These are phyloP conservation scores for Aspergillus persii DNA, from an alignment of 2,329 filamentous ascomycete species.

Conservation along the genomic window DNA sequence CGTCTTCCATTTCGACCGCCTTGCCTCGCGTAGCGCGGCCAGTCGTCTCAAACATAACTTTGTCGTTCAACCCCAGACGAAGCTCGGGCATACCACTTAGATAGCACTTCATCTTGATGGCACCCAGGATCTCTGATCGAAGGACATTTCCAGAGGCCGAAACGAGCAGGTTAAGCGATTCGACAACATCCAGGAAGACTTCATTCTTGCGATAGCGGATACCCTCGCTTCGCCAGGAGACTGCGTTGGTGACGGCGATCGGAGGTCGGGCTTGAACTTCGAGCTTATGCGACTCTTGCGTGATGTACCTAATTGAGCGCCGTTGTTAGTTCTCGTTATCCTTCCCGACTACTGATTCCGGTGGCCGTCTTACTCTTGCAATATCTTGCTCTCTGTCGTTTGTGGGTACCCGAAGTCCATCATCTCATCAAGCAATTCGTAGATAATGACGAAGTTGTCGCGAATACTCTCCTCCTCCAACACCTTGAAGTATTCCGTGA, in stretches of 20 bases:
- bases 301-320: conserved; percentile 68
- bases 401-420: conserved; percentile 99
- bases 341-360: background rate
- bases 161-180: conserved; percentile 93
- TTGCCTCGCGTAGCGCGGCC: conserved; percentile 91
- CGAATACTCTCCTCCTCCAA: conserved; percentile 97
- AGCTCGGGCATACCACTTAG: conserved; percentile 97
- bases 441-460: conserved; percentile 99
- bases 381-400: conserved; percentile 96
- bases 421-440: conserved; percentile 98
- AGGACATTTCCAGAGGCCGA: conserved; percentile 92
- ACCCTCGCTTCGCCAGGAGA: conserved; percentile 96
- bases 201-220: conserved; percentile 99
- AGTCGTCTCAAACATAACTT: conserved; percentile 99
- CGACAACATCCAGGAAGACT: conserved; percentile 95
- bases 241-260: conserved; percentile 96
- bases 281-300: conserved; percentile 97
- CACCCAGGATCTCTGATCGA: conserved; percentile 91
- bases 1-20: conserved; percentile 98
- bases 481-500: conserved; percentile 99
- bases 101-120: conserved; percentile 99
- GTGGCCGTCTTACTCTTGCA: conserved; percentile 71
- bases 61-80: conserved; percentile 92
- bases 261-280: conserved; percentile 94
- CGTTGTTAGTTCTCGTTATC: background rate